Evolutionary conservation across 768 basidiomycete genomes (phyloP), one percentile per base, ranked within the genome.

Genomic region (Mrakia frigida): DNA sequence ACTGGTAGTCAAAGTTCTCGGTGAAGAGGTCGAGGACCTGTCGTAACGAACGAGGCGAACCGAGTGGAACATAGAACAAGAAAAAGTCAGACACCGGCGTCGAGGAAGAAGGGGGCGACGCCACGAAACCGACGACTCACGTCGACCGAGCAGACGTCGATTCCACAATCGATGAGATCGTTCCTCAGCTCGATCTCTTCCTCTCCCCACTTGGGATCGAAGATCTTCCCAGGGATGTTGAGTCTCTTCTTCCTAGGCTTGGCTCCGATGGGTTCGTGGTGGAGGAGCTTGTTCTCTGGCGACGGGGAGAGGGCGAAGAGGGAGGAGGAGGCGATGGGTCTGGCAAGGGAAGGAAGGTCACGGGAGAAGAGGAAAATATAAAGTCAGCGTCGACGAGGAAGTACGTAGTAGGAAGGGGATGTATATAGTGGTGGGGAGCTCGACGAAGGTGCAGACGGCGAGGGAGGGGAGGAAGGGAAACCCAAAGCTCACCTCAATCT

Each of bases 1-100:
- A 93, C 21, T 90, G 89, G 81, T 95, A 98, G 84, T 98, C 97
- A 81, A 99, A 99, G 84, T 98, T 98, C 84, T 98, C 97, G 82
- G 95, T 94, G 85, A 98, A 99, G 6, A 98, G 83, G 0, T 95
- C 95, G 1, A 94, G 94, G 52, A 98, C 92, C 91, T 97, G 81
- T 9, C 80, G 79, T 25, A 21, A 23, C 4, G 11, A 25, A 28
- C 11, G 61, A 37, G 14, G 39, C 25, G 9, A 50, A 28, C 28
- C 2, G n/a, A n/a, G n/a, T n/a, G 1, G n/a, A n/a, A 37, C 6
- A 31, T 3, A 31, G 7, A 21, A n/a, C 39, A n/a, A 11, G 28
- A 43, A n/a, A 25, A 18, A 10, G 16, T 16, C 61, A 35, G n/a
- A n/a, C n/a, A n/a, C n/a, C n/a, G n/a, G n/a, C n/a, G n/a, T n/a